Conservation (phyloP, 75 land plant genomes). For the Ceratopteris richardii region DNA sequence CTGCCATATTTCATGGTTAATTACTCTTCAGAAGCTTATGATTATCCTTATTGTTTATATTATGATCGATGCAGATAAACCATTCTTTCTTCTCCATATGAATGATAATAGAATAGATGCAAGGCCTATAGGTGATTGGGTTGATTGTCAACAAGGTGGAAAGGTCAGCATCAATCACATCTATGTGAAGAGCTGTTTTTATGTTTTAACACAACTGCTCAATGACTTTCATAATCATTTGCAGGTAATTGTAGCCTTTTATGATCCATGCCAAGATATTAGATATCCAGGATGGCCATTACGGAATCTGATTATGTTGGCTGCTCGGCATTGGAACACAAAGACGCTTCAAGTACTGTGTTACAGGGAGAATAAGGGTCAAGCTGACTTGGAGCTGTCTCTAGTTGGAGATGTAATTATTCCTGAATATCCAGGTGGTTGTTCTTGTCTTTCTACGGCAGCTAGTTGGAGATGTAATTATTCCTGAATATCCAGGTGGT, state of each 20-base stretch:
- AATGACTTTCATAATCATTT: background rate
- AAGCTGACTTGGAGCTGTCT: slow-evolving; percentile 56
- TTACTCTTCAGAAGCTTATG: background rate
- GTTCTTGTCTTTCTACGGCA: background rate
- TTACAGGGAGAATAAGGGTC: slow-evolving; percentile 81
- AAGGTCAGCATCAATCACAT: slow-evolving; percentile 85
- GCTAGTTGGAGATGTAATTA: slow-evolving; percentile 56
- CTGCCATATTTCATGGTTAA: background rate
- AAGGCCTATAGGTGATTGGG: slow-evolving; percentile 69
- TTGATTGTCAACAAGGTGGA: slow-evolving; percentile 38
- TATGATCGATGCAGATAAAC: slow-evolving; percentile 40
- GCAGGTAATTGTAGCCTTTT: slow-evolving; percentile 89
- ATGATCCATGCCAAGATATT: slow-evolving; percentile 84
- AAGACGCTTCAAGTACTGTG: slow-evolving; percentile 56
- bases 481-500: slow-evolving; percentile 23
- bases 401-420: slow-evolving; percentile 58
- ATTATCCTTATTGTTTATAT: background rate
- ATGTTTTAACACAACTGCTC: background rate
- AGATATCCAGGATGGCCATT: slow-evolving; percentile 97
- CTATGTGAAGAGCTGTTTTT: slow-evolving; percentile 9
- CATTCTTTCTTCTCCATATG: slow-evolving; percentile 69
- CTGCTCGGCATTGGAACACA: slow-evolving; percentile 57
- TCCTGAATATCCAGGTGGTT: slow-evolving; percentile 20
- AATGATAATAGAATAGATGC: slow-evolving; percentile 34
- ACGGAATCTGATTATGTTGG: slow-evolving; percentile 75